Base-by-base conservation (phyloP, 2,329 filamentous ascomycete species). In the Westerdykella aurantiaca region DNA sequence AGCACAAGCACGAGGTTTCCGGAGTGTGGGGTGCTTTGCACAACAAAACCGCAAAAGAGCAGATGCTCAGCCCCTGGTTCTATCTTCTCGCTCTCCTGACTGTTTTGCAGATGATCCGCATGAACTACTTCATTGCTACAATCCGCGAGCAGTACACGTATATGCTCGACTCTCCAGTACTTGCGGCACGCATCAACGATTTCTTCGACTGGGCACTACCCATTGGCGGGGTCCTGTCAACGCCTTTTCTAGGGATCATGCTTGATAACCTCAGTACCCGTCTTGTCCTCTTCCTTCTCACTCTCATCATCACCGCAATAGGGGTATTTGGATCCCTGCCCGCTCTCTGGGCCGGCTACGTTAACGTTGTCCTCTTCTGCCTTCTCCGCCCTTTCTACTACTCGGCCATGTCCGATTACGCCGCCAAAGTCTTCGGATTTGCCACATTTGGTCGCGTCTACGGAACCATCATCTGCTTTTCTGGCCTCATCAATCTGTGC, bases 71-170 rank as follows among this genome's bases (percentile, higher is more conserved):
- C 5, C 84, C 83, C 0, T 95, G 88, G 88, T 95, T 91, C 62
- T 73, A 88, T 29, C 75, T 95, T 31, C 86, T 95, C 56, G 86
- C 86, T 5, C 68, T 88, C 16, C 91, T 95, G 64, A 95, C 88
- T 3, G 66, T 77, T 37, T 49, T 77, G 22, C 74, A 77, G 62
- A 80, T 76, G 71, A 50, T 67, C 9, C 53, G 61, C 14, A 94
- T 95, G 76, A 95, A 95, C 70, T 95, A 89, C 72, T 94, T 95
- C 63, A 87, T 95, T 42, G 88, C 89, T 3, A 94, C 89, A 2
- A 83, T 95, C 50, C 78, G 84, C 2, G 77, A 83, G 3, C 89
- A 95, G 65, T 94, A 94, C 67, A 77, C 80, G 38, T 83, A 82
- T 57, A 78, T 95, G 39, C 78, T 95, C 5, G 71, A 72, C 31